Evolutionary conservation across 768 basidiomycete species (phyloP).

Genomic region (Tephrocybe rancida): DNA sequence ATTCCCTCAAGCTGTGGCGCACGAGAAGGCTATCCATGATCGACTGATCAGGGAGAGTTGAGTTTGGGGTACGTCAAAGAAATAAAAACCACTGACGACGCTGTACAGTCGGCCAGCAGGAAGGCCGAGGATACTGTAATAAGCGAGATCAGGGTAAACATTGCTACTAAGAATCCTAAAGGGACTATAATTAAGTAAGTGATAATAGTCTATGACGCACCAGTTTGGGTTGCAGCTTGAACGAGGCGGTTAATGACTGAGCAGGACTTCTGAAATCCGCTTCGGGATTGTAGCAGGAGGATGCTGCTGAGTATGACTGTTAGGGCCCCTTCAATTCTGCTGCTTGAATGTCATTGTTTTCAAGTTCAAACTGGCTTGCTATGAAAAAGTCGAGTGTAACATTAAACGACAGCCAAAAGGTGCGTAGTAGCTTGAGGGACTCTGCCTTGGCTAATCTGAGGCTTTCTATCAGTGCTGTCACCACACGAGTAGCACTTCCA

Average conservation of each 20-base stretch:
- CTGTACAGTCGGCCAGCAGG: constrained; percentile 1
- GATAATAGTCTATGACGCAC: background rate
- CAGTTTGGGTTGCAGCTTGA: background rate
- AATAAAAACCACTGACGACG: background rate
- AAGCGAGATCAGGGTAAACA: background rate
- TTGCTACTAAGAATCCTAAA: background rate
- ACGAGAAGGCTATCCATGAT: no score
- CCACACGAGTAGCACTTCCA: background rate
- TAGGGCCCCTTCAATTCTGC: background rate
- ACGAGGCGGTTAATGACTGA: constrained; percentile 1
- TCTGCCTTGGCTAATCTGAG: background rate
- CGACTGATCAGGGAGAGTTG: no score
- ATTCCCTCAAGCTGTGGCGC: no score
- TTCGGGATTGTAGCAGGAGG: background rate
- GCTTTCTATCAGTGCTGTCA: no score
- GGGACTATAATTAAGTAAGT: background rate
- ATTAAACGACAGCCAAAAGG: constrained; percentile 1
- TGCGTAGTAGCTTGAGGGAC: background rate
- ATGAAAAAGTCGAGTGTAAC: background rate
- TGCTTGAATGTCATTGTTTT: background rate
- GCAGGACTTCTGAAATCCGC: background rate
- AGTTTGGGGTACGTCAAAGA: no score
- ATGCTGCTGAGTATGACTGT: background rate
- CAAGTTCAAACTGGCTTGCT: background rate
- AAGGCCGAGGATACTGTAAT: background rate